Evolutionary conservation across 169 alveolate genomes (phyloP).

Genomic region (Plasmodium knowlesi): DNA sequence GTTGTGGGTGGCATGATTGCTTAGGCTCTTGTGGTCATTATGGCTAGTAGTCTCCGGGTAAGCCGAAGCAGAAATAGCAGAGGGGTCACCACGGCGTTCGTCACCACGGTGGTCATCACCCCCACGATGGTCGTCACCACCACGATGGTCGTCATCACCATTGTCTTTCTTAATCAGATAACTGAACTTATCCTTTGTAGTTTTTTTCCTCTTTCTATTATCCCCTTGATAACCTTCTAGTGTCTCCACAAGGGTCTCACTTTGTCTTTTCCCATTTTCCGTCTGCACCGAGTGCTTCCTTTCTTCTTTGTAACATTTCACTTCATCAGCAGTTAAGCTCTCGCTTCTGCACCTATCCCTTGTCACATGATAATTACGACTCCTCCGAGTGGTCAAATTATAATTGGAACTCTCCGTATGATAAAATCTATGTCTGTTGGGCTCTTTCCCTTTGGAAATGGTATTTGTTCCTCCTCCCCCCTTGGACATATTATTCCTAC

Average conservation of each 20-base stretch:
- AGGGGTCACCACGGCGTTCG: neutral
- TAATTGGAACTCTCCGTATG: neutral
- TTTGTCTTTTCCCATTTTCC: neutral
- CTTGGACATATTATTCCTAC: neutral
- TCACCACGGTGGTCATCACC: no score
- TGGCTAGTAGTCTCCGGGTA: neutral
- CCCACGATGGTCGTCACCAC: no score
- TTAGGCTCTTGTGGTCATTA: neutral
- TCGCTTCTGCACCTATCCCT: neutral
- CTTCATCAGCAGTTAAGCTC: neutral
- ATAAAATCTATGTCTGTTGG: neutral
- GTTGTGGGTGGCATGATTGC: neutral
- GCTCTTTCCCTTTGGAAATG: neutral
- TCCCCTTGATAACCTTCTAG: constrained; percentile 6
- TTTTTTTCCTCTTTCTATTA: constrained; percentile 22
- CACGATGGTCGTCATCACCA: no score
- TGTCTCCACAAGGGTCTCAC: neutral
- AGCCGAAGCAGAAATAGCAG: neutral
- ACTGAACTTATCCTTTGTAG: constrained; percentile 16
- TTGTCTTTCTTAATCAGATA: constrained; percentile 20
- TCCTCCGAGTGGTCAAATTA: neutral
- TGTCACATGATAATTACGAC: neutral
- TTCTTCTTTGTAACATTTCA: neutral
- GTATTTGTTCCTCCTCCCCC: neutral
- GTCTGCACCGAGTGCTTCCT: neutral